These are phyloP conservation scores for Mrakia hoshinonis DNA, from an alignment of 768 basidiomycete species.

Conservation along the genomic window DNA sequence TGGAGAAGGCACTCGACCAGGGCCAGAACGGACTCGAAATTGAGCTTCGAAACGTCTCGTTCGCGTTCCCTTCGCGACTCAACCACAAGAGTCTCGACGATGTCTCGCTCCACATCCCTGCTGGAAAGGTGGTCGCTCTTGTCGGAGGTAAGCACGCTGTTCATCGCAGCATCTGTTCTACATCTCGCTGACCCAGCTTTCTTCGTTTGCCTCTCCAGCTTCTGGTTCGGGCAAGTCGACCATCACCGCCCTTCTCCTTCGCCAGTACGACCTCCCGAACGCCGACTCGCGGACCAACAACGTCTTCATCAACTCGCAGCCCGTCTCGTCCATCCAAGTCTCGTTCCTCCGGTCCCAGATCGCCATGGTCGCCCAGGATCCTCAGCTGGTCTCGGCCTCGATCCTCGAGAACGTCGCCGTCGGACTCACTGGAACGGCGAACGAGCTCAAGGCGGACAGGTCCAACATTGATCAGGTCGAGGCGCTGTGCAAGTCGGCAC, in stretches of 20 bases:
- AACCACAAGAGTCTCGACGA: conserved; percentile 33
- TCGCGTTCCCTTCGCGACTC: conserved; percentile 38
- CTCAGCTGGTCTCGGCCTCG: conserved; percentile 30
- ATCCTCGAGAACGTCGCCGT: conserved; percentile 40
- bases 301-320: conserved; percentile 15
- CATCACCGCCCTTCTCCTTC: conserved; percentile 35
- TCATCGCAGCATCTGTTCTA: not conserved
- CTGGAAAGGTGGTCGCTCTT: conserved; percentile 31
- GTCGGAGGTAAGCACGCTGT: conserved; percentile 9
- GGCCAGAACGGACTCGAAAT: conserved; percentile 24
- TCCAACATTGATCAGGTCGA: conserved; percentile 32
- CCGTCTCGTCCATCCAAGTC: conserved; percentile 3
- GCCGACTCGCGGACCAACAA: conserved; percentile 16
- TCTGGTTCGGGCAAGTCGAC: conserved; percentile 39
- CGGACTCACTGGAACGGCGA: conserved; percentile 37
- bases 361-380: conserved; percentile 27
- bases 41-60: conserved; percentile 36
- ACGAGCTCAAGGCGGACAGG: conserved; percentile 32
- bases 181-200: not conserved
- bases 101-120: conserved; percentile 32
- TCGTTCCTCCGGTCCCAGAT: conserved; percentile 22
- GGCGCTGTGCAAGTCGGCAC: conserved; percentile 31
- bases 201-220: conserved; percentile 17
- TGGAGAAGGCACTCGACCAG: not conserved
- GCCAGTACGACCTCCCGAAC: conserved; percentile 36